Conservation (phyloP, 257 asterid species). For the Nicotiana benthamiana region DNA sequence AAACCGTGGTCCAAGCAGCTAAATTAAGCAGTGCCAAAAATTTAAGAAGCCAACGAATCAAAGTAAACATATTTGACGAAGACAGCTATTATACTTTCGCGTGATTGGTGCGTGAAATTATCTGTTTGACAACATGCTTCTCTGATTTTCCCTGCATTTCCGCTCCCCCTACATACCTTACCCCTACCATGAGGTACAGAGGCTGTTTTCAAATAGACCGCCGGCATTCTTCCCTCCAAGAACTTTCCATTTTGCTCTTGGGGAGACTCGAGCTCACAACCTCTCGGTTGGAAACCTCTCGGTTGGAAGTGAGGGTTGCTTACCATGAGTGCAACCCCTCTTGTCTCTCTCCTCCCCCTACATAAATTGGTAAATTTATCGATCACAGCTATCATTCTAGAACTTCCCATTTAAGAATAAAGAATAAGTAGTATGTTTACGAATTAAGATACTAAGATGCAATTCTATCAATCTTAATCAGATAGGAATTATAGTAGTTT, state of each 20-base stretch:
- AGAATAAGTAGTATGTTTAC: neutral
- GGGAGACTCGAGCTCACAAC: too few species aligned
- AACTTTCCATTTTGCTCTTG: too few species aligned
- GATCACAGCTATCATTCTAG: neutral
- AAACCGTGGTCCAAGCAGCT: neutral
- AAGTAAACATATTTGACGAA: neutral
- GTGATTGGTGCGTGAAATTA: neutral
- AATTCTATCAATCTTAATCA: neutral
- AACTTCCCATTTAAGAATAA: neutral
- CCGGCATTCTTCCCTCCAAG: too few species aligned
- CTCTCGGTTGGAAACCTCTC: too few species aligned
- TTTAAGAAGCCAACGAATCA: neutral
- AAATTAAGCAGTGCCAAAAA: neutral
- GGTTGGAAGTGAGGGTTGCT: too few species aligned
- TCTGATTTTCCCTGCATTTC: neutral
- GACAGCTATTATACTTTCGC: slow-evolving; percentile 1
- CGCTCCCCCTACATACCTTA: too few species aligned
- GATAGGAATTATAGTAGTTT: neutral
- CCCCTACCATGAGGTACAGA: too few species aligned
- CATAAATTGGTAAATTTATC: neutral
- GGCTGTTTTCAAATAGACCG: too few species aligned
- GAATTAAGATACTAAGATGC: neutral
- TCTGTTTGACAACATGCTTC: neutral
- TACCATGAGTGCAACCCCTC: too few species aligned
- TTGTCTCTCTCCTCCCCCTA: too few species aligned